Percentiles rank a stretch among this genome's conserved stretches.
Evolutionary conservation across 2,329 filamentous ascomycete genomes (phyloP).

Genomic region (Aspergillus novoparasiticus): DNA sequence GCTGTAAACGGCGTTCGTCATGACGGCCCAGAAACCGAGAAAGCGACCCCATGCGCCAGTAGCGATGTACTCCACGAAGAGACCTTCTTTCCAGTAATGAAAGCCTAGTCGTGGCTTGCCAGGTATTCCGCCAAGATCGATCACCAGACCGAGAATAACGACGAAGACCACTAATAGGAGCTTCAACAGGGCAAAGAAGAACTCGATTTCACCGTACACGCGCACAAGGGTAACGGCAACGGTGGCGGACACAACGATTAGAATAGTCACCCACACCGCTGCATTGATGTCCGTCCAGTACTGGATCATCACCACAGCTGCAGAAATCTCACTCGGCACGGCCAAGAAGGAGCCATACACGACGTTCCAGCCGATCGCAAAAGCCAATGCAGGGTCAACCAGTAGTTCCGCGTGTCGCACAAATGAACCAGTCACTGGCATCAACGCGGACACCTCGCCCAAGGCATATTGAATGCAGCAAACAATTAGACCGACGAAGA

Average conservation of each 20-base stretch:
- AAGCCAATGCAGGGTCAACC: conserved; percentile 53
- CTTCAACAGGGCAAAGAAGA: conserved; percentile 56
- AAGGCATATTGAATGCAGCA: conserved; percentile 55
- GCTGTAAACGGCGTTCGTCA: conserved; percentile 44
- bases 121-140: conserved; percentile 64
- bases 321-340: conserved; percentile 63
- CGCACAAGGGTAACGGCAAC: conserved; percentile 59
- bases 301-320: conserved; percentile 63
- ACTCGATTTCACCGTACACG: conserved; percentile 55
- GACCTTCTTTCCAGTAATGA: conserved; percentile 65
- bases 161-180: conserved; percentile 52
- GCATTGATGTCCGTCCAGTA: conserved; percentile 54
- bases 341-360: conserved; percentile 55
- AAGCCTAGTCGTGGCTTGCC: conserved; percentile 65
- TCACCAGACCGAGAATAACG: conserved; percentile 54
- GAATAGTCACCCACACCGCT: conserved; percentile 51
- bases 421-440: conserved; percentile 56
- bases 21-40: conserved; percentile 59
- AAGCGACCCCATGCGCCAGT: conserved; percentile 63
- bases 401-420: conserved; percentile 55
- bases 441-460: conserved; percentile 54
- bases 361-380: conserved; percentile 54
- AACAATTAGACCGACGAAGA: conserved; percentile 52
- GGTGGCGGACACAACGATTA: conserved; percentile 60
- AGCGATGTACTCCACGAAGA: conserved; percentile 68